Conservation (phyloP, 2,329 filamentous ascomycete species). For the Pseudocercospora eumusae region DNA sequence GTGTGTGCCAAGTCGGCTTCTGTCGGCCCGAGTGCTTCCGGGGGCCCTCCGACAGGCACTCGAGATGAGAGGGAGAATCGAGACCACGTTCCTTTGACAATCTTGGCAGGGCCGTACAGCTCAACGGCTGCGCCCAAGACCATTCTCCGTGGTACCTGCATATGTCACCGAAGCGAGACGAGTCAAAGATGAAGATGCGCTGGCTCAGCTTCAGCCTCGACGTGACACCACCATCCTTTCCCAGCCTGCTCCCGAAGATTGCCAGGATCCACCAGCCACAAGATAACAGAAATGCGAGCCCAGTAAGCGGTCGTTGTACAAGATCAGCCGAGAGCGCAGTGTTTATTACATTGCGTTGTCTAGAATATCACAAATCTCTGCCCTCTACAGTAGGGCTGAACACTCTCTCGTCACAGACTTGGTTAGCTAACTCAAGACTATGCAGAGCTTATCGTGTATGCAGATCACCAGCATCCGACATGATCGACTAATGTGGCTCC, state of each 20-base stretch:
- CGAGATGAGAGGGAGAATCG: neutral
- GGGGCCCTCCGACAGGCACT: no score
- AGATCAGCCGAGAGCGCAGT: neutral
- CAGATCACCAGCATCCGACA: neutral
- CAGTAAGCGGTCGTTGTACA: neutral
- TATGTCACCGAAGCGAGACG: neutral
- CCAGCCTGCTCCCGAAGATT: neutral
- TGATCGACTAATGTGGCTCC: neutral
- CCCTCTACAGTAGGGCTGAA: neutral
- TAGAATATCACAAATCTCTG: neutral
- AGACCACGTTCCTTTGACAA: neutral
- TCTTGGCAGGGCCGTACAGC: neutral
- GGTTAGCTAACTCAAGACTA: no score
- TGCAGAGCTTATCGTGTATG: neutral
- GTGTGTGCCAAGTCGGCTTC: no score
- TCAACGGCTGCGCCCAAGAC: neutral
- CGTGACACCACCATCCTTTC: conserved; percentile 2
- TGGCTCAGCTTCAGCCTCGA: neutral
- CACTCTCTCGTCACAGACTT: no score
- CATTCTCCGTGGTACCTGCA: conserved; percentile 1
- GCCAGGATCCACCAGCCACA: conserved; percentile 8
- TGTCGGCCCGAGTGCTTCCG: neutral
- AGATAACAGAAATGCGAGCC: neutral
- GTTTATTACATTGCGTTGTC: neutral
- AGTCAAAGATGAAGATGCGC: neutral